Evolutionary conservation across 441 rosid genomes (phyloP).

Genomic region (Viola pubescens): DNA sequence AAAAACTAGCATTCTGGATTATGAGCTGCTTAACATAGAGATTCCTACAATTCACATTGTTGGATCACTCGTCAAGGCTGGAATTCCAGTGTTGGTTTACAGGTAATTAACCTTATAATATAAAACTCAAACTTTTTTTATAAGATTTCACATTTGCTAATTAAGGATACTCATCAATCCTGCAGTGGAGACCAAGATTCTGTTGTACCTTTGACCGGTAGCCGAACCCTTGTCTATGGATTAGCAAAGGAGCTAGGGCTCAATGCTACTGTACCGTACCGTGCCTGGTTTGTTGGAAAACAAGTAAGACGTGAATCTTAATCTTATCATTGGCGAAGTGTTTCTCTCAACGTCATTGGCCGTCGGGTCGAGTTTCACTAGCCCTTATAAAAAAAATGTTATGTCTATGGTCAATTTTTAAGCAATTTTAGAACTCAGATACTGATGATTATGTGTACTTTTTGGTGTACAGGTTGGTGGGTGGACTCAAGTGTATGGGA

Average conservation of each 20-base stretch:
- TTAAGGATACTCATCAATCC: neutral
- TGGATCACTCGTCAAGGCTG: constrained; percentile 58
- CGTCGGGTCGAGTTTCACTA: too few relatives aligned
- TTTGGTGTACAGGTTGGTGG: constrained; percentile 71
- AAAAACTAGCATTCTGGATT: constrained; percentile 64
- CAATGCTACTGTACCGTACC: constrained; percentile 61
- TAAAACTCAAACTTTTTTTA: neutral
- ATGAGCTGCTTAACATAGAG: constrained; percentile 70
- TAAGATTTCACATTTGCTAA: neutral
- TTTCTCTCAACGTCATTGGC: too few relatives aligned
- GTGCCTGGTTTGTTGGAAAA: constrained; percentile 91
- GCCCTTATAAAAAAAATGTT: neutral
- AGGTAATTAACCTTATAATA: constrained; percentile 36
- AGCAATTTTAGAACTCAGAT: neutral
- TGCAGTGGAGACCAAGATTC: constrained; percentile 97
- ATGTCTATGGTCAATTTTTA: neutral
- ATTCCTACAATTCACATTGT: constrained; percentile 63
- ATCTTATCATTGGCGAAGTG: too few relatives aligned
- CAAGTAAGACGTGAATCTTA: constrained; percentile 40
- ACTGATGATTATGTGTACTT: neutral
- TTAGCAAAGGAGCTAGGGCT: constrained; percentile 58
- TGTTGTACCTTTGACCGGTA: constrained; percentile 84
- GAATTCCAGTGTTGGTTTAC: constrained; percentile 77
- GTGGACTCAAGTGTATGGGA: constrained; percentile 90
- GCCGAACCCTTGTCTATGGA: constrained; percentile 58